phyloP scores from a whole-genome alignment of 2,329 filamentous ascomycete genomes.

The Trichoderma atroviride region DNA sequence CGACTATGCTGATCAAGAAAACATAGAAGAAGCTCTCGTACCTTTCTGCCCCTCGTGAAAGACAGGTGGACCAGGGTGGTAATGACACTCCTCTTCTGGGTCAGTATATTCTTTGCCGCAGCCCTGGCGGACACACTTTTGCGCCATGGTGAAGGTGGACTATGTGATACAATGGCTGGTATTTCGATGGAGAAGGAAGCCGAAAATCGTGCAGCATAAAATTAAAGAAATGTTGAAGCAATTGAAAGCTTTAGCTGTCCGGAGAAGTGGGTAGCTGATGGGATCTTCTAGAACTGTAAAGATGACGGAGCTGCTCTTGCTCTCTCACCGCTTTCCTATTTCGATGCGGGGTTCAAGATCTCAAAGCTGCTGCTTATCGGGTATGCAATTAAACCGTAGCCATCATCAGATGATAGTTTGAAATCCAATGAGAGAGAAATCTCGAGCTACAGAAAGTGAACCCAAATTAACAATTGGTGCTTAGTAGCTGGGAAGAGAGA shows the following conservation, averaged over 20 bases:
- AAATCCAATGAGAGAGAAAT: neutral
- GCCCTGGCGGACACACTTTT: conserved; percentile 95
- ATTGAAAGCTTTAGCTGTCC: conserved; percentile 12
- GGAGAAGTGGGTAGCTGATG: conserved; percentile 40
- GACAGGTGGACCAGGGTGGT: conserved; percentile 90
- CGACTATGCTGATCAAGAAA: neutral
- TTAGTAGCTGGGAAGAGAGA: neutral
- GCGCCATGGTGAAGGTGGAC: conserved; percentile 56
- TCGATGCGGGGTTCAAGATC: conserved; percentile 36
- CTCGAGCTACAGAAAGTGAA: neutral
- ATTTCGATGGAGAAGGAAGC: neutral
- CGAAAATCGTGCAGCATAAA: neutral
- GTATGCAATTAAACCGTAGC: conserved; percentile 14
- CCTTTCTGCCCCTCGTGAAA: conserved; percentile 99
- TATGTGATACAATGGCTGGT: neutral
- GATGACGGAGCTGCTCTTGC: conserved; percentile 34
- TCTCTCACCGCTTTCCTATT: conserved; percentile 43
- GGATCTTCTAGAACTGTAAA: conserved; percentile 44
- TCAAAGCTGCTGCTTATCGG: neutral
- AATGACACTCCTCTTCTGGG: conserved; percentile 79
- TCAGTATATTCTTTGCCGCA: conserved; percentile 89
- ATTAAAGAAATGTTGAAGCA: neutral
- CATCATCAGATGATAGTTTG: neutral
- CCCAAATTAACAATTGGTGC: neutral
- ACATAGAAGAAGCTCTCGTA: conserved; percentile 43